Conservation (phyloP, 139 green algal genomes). For the Tetradesmus obliquus region DNA sequence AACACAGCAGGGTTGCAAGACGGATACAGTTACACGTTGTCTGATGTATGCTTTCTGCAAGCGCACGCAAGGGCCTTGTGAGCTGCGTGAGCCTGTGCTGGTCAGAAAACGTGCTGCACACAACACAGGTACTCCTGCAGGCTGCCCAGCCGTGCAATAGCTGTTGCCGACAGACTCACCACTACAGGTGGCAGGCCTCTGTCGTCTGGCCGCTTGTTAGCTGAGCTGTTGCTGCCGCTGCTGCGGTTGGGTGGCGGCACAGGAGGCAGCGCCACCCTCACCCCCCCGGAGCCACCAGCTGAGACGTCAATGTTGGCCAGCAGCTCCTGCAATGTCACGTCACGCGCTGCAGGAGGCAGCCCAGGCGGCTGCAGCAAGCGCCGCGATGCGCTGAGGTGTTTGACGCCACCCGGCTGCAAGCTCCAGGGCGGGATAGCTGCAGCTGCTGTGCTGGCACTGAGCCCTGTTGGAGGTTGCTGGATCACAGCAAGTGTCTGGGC, state of each 20-base stretch:
- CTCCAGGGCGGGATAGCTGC: background rate
- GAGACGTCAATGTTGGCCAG: background rate
- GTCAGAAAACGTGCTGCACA: too few species aligned
- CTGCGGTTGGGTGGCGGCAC: background rate
- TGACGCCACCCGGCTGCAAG: background rate
- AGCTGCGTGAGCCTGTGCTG: too few species aligned
- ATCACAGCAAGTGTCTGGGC: background rate
- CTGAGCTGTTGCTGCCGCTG: background rate
- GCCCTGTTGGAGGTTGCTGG: background rate
- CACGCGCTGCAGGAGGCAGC: background rate
- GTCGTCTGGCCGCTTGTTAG: background rate
- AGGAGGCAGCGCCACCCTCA: background rate
- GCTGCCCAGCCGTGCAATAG: too few species aligned
- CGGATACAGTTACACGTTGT: background rate
- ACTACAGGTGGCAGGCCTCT: conserved; percentile 6
- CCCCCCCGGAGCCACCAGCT: background rate
- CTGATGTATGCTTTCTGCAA: too few species aligned
- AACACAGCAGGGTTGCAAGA: background rate
- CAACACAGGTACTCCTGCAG: background rate
- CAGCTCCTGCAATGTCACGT: conserved; percentile 11
- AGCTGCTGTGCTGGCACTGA: background rate
- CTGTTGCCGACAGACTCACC: background rate
- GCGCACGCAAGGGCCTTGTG: too few species aligned
- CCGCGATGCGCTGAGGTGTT: background rate
- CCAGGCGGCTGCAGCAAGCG: background rate